Evolutionary conservation across 305 asterid genomes (phyloP).

Genomic region (Coffea humblotiana): DNA sequence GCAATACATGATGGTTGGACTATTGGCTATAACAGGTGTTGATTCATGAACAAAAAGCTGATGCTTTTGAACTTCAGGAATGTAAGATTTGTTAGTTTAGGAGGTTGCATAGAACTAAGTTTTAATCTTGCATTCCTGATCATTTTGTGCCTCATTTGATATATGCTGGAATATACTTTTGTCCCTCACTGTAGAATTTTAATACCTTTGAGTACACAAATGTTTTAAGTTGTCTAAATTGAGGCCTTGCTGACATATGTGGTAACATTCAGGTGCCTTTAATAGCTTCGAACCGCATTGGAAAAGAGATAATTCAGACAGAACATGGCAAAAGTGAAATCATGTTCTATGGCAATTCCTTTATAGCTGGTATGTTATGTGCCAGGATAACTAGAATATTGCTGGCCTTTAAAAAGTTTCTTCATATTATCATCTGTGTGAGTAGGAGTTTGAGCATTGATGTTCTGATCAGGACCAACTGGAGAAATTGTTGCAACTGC

Average conservation of each 20-base stretch:
- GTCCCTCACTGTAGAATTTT: neutral
- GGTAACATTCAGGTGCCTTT: constrained; percentile 67
- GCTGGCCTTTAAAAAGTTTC: neutral
- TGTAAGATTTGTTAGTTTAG: neutral
- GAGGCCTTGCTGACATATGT: constrained; percentile 3
- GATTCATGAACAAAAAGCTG: neutral
- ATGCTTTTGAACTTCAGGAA: neutral
- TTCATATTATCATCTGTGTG: neutral
- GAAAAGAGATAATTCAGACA: constrained; percentile 81
- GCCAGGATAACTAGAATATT: neutral
- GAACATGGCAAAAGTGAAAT: constrained; percentile 89
- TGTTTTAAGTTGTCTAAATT: neutral
- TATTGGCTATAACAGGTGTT: neutral
- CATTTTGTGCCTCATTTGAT: neutral
- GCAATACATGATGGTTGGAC: neutral
- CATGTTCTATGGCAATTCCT: constrained; percentile 88
- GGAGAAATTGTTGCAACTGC: constrained; percentile 83
- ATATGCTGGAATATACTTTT: neutral
- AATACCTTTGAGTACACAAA: neutral
- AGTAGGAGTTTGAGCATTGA: constrained; percentile 12
- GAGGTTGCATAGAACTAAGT: neutral
- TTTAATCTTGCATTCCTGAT: neutral
- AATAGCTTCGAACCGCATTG: constrained; percentile 90
- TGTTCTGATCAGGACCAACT: constrained; percentile 63
- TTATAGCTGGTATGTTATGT: constrained; percentile 68